These are phyloP conservation scores for Zygosaccharomyces pseudobailii DNA, from an alignment of 1,139 yeast genomes.

Conservation along the genomic window DNA sequence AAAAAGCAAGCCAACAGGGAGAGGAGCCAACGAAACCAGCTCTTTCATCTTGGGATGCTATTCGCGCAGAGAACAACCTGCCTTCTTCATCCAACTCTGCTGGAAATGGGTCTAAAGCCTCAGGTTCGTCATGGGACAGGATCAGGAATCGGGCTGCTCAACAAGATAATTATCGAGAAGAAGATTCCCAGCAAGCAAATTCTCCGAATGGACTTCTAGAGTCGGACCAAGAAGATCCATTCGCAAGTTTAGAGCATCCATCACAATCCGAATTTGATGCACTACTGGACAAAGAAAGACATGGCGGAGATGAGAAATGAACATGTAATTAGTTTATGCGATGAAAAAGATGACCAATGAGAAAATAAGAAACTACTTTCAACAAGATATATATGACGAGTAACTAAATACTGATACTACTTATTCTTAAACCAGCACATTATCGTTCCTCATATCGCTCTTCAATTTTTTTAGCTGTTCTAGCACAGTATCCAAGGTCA, in stretches of 20 bases:
- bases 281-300: constrained; percentile 21
- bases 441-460: constrained; percentile 66
- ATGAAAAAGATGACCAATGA: background rate
- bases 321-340: background rate
- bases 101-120: background rate
- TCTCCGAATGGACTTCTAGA: background rate
- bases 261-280: constrained; percentile 21
- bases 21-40: constrained; percentile 2
- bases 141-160: constrained; percentile 13
- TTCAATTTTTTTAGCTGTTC: constrained; percentile 59
- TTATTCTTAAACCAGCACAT: constrained; percentile 34
- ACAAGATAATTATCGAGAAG: background rate
- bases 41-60: constrained; percentile 26
- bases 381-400: constrained; percentile 4
- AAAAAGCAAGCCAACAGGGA: background rate
- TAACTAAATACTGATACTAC: constrained; percentile 1
- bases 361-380: background rate
- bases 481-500: constrained; percentile 64
- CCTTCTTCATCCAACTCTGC: background rate
- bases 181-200: background rate
- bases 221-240: constrained; percentile 9
- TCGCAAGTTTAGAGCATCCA: constrained; percentile 8
- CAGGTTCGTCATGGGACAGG: constrained; percentile 26
- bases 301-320: constrained; percentile 10
- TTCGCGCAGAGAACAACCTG: constrained; percentile 16